Percentiles rank a stretch among this genome's conserved stretches.
Conservation (phyloP, 1,139 yeast genomes). For the Blastobotrys niveus region DNA sequence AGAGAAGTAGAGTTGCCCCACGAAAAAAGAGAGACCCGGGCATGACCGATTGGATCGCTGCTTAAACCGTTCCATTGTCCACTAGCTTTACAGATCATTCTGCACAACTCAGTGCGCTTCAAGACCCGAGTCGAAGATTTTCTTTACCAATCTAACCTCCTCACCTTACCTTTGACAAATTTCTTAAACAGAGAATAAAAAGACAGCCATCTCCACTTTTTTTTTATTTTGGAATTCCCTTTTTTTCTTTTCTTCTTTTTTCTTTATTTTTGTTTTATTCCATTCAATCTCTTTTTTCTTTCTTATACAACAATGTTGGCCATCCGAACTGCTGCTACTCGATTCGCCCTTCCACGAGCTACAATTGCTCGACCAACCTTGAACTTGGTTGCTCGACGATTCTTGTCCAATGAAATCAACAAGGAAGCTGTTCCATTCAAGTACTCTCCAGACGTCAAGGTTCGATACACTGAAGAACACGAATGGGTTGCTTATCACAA, state of each 20-base stretch:
- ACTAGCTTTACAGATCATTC: too few relatives aligned
- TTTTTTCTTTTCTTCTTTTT: constrained; percentile 2
- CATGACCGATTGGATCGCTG: too few relatives aligned
- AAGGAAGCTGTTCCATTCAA: constrained; percentile 48
- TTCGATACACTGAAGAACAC: constrained; percentile 82
- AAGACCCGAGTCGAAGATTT: constrained; percentile 14
- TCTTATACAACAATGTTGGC: constrained; percentile 13
- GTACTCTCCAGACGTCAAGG: constrained; percentile 38
- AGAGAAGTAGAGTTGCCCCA: too few relatives aligned
- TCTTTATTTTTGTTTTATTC: background rate
- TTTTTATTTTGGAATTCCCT: background rate
- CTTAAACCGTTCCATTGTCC: too few relatives aligned
- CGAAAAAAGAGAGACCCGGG: too few relatives aligned
- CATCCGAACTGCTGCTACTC: constrained; percentile 17
- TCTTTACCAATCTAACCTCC: background rate
- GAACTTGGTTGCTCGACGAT: constrained; percentile 15
- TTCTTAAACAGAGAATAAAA: background rate
- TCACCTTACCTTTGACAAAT: background rate
- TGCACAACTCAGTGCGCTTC: constrained; percentile 11
- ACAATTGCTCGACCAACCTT: constrained; percentile 13
- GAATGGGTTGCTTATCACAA: constrained; percentile 90
- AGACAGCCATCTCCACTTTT: constrained; percentile 9
- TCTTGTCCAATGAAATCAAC: constrained; percentile 43
- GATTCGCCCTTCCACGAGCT: constrained; percentile 14
- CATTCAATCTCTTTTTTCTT: background rate